phyloP scores from a whole-genome alignment of 2,329 filamentous ascomycete genomes.

The Cadophora malorum region DNA sequence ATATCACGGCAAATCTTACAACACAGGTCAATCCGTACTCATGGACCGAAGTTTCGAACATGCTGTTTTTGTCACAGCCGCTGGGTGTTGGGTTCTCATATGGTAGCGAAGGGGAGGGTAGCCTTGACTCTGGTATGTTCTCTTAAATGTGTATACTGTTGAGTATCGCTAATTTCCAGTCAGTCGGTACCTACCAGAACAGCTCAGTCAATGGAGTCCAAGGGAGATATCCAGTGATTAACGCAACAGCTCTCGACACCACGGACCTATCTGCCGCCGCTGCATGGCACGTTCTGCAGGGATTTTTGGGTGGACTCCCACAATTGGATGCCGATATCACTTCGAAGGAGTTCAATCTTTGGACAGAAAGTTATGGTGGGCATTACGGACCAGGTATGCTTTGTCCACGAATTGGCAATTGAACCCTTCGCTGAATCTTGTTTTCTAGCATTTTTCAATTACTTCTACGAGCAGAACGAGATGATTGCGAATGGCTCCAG shows the following conservation, averaged over 20 bases:
- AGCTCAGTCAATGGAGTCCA: slow-evolving; percentile 32
- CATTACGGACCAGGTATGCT: slow-evolving; percentile 62
- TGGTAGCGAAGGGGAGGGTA: slow-evolving; percentile 49
- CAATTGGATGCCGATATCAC: slow-evolving; percentile 42
- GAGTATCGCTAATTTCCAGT: neutral
- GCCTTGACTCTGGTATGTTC: slow-evolving; percentile 35
- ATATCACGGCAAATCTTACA: slow-evolving; percentile 44
- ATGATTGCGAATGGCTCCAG: slow-evolving; percentile 56
- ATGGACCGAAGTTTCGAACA: slow-evolving; percentile 64
- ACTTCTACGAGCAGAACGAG: slow-evolving; percentile 66
- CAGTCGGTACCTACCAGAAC: slow-evolving; percentile 26
- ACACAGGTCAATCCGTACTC: slow-evolving; percentile 60
- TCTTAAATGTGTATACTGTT: neutral
- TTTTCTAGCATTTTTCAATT: slow-evolving; percentile 56
- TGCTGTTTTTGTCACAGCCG: slow-evolving; percentile 62
- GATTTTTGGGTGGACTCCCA: slow-evolving; percentile 56
- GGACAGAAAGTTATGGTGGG: slow-evolving; percentile 67
- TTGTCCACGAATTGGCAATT: neutral
- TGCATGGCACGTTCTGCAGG: slow-evolving; percentile 62
- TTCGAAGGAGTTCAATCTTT: slow-evolving; percentile 57
- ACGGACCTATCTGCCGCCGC: slow-evolving; percentile 62
- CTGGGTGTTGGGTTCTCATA: slow-evolving; percentile 72
- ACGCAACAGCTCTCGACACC: slow-evolving; percentile 57
- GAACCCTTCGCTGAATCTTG: neutral
- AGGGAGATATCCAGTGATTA: slow-evolving; percentile 42